Percentiles rank a stretch among this genome's conserved stretches.
Conservation (phyloP, 306 rosid genomes). For the Castanea sativa region DNA sequence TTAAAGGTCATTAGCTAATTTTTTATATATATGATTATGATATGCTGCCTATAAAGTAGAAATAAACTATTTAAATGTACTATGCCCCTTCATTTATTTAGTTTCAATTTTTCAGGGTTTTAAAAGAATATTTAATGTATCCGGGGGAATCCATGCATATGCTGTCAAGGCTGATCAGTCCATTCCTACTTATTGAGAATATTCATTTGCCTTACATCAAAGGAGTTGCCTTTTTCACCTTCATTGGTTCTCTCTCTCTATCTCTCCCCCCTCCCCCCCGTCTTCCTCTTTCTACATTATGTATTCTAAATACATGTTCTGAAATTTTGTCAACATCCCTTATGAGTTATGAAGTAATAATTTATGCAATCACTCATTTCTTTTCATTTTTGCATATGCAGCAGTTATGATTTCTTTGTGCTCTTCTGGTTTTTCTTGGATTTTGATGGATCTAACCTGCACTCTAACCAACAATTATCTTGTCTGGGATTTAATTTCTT, state of each 20-base stretch:
- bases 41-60: neutral
- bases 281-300: too few species aligned
- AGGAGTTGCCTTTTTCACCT: neutral
- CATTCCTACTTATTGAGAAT: conserved; percentile 71
- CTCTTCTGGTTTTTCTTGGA: too few species aligned
- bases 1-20: neutral
- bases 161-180: conserved; percentile 72
- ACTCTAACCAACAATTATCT: too few species aligned
- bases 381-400: too few species aligned
- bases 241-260: neutral
- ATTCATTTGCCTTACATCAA: neutral
- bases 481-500: too few species aligned
- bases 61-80: neutral
- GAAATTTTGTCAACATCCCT: too few species aligned
- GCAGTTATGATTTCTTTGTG: too few species aligned
- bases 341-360: too few species aligned
- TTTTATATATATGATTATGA: neutral
- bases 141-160: conserved; percentile 92
- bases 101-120: conserved; percentile 63
- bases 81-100: conserved; percentile 2
- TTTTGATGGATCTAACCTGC: too few species aligned
- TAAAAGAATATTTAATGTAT: conserved; percentile 65
- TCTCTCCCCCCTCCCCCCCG: too few species aligned
- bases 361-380: too few species aligned
- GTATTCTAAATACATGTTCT: too few species aligned